phyloP scores from a whole-genome alignment of 371 early-diverging fungal species.

The Mortierella sp. region DNA sequence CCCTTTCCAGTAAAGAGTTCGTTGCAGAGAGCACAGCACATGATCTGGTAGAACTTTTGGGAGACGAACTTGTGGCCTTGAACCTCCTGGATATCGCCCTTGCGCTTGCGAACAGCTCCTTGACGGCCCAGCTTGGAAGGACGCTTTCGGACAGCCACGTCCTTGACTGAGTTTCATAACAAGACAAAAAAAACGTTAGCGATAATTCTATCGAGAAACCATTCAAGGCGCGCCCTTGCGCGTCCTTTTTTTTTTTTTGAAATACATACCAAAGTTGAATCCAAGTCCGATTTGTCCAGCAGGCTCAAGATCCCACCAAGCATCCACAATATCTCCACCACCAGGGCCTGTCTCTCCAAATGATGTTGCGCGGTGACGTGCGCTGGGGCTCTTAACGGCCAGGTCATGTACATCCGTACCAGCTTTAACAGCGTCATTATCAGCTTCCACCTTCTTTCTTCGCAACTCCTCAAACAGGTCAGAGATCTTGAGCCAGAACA shows the following conservation, averaged over 20 bases:
- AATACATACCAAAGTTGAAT: slow-evolving; percentile 69
- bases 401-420: slow-evolving; percentile 50
- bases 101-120: slow-evolving; percentile 87
- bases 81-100: slow-evolving; percentile 72
- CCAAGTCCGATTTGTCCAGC: slow-evolving; percentile 81
- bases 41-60: slow-evolving; percentile 84
- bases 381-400: slow-evolving; percentile 22
- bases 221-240: too few relatives aligned
- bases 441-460: slow-evolving; percentile 67
- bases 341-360: slow-evolving; percentile 7
- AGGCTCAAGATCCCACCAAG: slow-evolving; percentile 93
- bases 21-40: slow-evolving; percentile 91
- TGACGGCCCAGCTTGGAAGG: slow-evolving; percentile 80
- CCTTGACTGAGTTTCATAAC: slow-evolving; percentile 46
- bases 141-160: slow-evolving; percentile 55
- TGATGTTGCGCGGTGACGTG: slow-evolving; percentile 11
- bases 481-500: slow-evolving; percentile 81
- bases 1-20: slow-evolving; percentile 88
- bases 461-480: slow-evolving; percentile 80
- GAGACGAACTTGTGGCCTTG: slow-evolving; percentile 89
- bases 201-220: too few relatives aligned
- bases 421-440: slow-evolving; percentile 64
- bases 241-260: too few relatives aligned
- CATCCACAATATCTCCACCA: slow-evolving; percentile 64
- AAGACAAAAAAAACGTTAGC: too few relatives aligned